These are phyloP conservation scores for Pharus latifolius DNA, from an alignment of 176 grass and related monocot species.

Conservation along the genomic window DNA sequence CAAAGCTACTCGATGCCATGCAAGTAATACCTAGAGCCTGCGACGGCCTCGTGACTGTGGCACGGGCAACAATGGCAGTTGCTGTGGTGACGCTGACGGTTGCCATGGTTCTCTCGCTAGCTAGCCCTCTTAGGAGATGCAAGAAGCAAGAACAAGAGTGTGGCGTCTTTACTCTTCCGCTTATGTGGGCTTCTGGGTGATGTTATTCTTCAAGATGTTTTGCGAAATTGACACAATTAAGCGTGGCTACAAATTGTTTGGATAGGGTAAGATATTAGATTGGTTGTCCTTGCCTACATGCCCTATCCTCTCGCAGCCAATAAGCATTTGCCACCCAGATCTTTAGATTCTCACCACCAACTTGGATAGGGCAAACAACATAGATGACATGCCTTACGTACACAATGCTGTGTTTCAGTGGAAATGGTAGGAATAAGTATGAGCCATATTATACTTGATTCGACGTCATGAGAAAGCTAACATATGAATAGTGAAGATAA, in stretches of 20 bases:
- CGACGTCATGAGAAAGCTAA: not conserved
- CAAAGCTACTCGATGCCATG: too few species aligned
- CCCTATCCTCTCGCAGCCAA: conserved; percentile 27
- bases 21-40: conserved; percentile 21
- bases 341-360: not conserved
- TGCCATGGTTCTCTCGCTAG: conserved; percentile 32
- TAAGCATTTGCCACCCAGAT: conserved; percentile 20
- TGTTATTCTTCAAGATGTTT: conserved; percentile 11
- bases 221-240: conserved; percentile 9
- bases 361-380: not conserved
- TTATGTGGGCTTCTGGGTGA: not conserved
- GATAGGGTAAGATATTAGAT: conserved; percentile 16
- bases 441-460: too few species aligned
- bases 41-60: conserved; percentile 17
- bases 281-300: conserved; percentile 8
- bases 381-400: not conserved
- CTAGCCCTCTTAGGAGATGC: not conserved
- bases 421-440: too few species aligned
- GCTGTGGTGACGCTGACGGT: conserved; percentile 27
- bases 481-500: not conserved
- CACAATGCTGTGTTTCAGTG: too few species aligned
- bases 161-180: not conserved
- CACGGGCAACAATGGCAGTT: not conserved
- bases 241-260: conserved; percentile 18
- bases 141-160: not conserved